A percentile compares a stretch with the other conserved stretches of the same genome.
phyloP scores from a whole-genome alignment of 1,284 basidiomycete species.

The Cystobasidiaceae sp. region DNA sequence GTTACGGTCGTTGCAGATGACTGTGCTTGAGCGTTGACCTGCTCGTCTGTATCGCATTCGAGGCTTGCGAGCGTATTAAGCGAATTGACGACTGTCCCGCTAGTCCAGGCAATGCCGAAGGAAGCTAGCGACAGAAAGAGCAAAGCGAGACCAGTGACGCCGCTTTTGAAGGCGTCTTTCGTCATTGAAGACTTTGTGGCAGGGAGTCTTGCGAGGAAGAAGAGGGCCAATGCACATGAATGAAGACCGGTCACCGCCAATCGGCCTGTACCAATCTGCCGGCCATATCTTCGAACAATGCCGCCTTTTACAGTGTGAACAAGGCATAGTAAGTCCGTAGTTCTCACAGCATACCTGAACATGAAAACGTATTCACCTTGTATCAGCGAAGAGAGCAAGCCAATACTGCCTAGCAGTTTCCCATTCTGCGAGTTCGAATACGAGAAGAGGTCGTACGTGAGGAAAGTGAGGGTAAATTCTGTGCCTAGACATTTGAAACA shows the following conservation, averaged over 20 bases:
- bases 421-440: slow-evolving; percentile 88
- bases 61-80: slow-evolving; percentile 77
- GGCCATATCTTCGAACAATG: slow-evolving; percentile 65
- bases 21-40: slow-evolving; percentile 51
- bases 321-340: not conserved
- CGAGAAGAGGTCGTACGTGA: slow-evolving; percentile 76
- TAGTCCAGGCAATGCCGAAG: slow-evolving; percentile 77
- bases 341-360: not conserved
- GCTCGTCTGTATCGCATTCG: slow-evolving; percentile 67
- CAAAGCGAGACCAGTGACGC: slow-evolving; percentile 51
- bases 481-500: slow-evolving; percentile 51
- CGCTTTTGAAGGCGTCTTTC: not conserved
- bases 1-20: slow-evolving; percentile 27
- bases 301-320: slow-evolving; percentile 53
- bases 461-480: slow-evolving; percentile 85
- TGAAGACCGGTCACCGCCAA: slow-evolving; percentile 72
- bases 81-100: slow-evolving; percentile 83
- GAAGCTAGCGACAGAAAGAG: slow-evolving; percentile 65
- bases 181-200: slow-evolving; percentile 24
- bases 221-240: slow-evolving; percentile 64
- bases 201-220: slow-evolving; percentile 55
- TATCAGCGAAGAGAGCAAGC: slow-evolving; percentile 74
- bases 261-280: slow-evolving; percentile 64
- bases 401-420: slow-evolving; percentile 71
- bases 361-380: slow-evolving; percentile 50